Evolutionary conservation across 2,329 filamentous ascomycete species (phyloP).

Genomic region (Monosporascus sp.): DNA sequence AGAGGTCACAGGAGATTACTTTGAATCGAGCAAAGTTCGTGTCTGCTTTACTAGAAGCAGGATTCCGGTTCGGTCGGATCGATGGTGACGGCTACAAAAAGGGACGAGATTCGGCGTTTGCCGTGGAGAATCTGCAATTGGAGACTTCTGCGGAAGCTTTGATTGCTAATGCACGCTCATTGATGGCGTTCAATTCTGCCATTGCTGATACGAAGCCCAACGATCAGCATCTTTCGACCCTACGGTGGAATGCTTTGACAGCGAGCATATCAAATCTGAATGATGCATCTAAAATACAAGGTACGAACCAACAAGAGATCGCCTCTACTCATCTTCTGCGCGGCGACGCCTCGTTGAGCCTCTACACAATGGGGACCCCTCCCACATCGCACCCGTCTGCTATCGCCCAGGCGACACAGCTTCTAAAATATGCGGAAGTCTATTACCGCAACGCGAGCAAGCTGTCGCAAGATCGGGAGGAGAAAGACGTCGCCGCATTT

Average conservation of each 20-base stretch:
- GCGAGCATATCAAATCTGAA: slow-evolving; percentile 16
- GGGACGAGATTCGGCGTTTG: slow-evolving; percentile 23
- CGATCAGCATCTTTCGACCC: slow-evolving; percentile 8
- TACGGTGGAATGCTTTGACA: slow-evolving; percentile 24
- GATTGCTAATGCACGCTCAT: slow-evolving; percentile 19
- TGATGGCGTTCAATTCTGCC: slow-evolving; percentile 22
- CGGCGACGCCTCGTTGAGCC: slow-evolving; percentile 22
- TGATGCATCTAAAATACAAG: slow-evolving; percentile 14
- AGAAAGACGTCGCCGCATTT: slow-evolving; percentile 11
- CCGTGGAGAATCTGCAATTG: slow-evolving; percentile 13
- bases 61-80: slow-evolving; percentile 17
- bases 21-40: slow-evolving; percentile 20
- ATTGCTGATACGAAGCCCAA: slow-evolving; percentile 13
- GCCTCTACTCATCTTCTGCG: slow-evolving; percentile 22
- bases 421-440: slow-evolving; percentile 24
- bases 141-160: slow-evolving; percentile 12
- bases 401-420: slow-evolving; percentile 13
- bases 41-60: slow-evolving; percentile 20
- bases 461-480: slow-evolving; percentile 12
- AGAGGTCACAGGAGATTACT: slow-evolving; percentile 21
- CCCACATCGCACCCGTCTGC: slow-evolving; percentile 19
- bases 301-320: slow-evolving; percentile 14
- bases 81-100: slow-evolving; percentile 19
- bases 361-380: slow-evolving; percentile 20
- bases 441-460: slow-evolving; percentile 28